Percentiles rank a stretch among this genome's conserved stretches.
Evolutionary conservation across 2,329 filamentous ascomycete species (phyloP).

Genomic region (Diaporthe velutina): DNA sequence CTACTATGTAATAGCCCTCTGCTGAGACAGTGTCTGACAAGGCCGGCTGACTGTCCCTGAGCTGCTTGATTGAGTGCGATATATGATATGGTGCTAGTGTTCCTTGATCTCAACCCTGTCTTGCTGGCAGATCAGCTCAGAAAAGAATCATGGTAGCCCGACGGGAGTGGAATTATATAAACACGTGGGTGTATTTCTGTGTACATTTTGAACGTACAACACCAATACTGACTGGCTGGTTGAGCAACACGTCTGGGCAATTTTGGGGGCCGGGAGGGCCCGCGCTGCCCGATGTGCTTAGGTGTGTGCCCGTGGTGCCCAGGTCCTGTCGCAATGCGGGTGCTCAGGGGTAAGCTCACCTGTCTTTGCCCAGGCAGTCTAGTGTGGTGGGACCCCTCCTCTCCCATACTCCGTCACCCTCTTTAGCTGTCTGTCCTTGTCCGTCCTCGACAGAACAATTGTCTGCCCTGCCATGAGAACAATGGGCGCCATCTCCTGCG

Average conservation of each 20-base stretch:
- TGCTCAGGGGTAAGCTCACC: slow-evolving; percentile 20
- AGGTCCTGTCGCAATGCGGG: slow-evolving; percentile 15
- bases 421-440: slow-evolving; percentile 4
- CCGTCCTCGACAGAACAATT: background rate
- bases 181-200: background rate
- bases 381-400: slow-evolving; percentile 10
- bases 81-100: background rate
- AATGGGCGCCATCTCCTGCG: slow-evolving; percentile 20
- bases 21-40: background rate
- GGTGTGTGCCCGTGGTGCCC: background rate
- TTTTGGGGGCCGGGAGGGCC: background rate
- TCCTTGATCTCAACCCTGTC: too few species aligned
- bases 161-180: background rate
- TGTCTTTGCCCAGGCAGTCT: slow-evolving; percentile 2
- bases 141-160: background rate
- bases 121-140: background rate
- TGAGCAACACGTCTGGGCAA: background rate
- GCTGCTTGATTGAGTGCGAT: background rate
- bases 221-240: background rate
- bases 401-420: background rate
- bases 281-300: background rate
- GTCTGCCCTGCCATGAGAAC: slow-evolving; percentile 24
- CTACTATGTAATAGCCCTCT: background rate
- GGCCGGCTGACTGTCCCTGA: background rate
- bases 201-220: background rate